Base-by-base conservation (phyloP, 352 stramenopile species). In the Phytopythium delawarense region DNA sequence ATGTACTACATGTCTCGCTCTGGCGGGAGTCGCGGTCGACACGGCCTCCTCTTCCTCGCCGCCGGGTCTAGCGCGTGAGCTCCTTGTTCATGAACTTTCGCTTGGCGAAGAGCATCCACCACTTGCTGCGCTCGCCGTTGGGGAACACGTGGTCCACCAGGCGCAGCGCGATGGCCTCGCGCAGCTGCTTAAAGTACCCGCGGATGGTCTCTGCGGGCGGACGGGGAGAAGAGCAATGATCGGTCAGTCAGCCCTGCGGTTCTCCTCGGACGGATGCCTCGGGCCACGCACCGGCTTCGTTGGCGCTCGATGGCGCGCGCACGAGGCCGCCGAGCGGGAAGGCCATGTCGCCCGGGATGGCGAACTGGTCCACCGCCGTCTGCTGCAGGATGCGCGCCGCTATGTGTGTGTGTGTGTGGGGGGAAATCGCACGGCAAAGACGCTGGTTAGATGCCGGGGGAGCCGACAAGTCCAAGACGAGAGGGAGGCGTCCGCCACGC, bases 31-130 rank as follows among this genome's bases (percentile, higher is more conserved):
- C 35, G 35, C 35, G 13, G 12, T 40, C 9, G 35, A 7, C 9
- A 7, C 35, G 2, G 12, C 8, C 7, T 12, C 35, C 35, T 12
- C 35, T 42, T 1, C 6, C 9, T 50, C 18, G 18, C 20, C 44
- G 18, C 44, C 18, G 21, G 37, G 44, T 57, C 55, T 88, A 91
- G 66, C 79, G 79, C 49, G 64, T 57, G 54, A 97, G 78, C 69
- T 96, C 88, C 76, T 97, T 97, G 81, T 96, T 96, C 92, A 98
- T 97, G 67, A 98, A 98, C 76, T 96, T 96, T 75, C 87, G 78
- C 81, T 98, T 98, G 64, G 87, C 77, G 63, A 97, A 98, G 42
- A 94, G 70, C 84, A 95, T 96, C 92, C 92, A 98, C 88, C 92
- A 98, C 79, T 98, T 98, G 84, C 93, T 97, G 64, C 88, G 85